phyloP scores from a whole-genome alignment of 495 filamentous ascomycete species.

The Penicillium diatomitis region DNA sequence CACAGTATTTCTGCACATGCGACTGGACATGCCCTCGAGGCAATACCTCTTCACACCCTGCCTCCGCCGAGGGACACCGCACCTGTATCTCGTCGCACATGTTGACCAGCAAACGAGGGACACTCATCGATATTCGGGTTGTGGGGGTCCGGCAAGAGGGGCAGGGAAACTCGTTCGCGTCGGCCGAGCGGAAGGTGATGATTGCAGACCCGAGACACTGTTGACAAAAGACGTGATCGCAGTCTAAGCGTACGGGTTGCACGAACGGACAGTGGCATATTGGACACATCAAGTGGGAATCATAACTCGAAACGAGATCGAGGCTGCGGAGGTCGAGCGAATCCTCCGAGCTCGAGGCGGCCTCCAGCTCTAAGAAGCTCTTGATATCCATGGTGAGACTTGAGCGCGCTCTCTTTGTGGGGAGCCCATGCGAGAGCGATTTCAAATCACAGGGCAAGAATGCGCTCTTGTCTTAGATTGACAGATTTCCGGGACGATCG shows the following conservation, averaged over 20 bases:
- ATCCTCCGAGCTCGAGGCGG: conserved; percentile 19
- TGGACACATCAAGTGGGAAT: conserved; percentile 73
- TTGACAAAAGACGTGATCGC: conserved; percentile 70
- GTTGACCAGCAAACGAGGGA: conserved; percentile 46
- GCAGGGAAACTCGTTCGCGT: conserved; percentile 34
- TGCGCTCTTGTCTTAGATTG: too few relatives aligned
- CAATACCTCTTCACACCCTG: conserved; percentile 55
- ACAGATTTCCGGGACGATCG: background rate
- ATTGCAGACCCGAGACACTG: conserved; percentile 58
- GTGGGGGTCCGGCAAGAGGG: conserved; percentile 38
- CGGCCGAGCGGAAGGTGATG: conserved; percentile 30
- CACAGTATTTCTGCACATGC: conserved; percentile 70
- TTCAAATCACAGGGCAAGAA: too few relatives aligned
- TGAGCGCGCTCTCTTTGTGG: too few relatives aligned
- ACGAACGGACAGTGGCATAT: conserved; percentile 74
- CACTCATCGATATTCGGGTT: conserved; percentile 26
- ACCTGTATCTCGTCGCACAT: conserved; percentile 72
- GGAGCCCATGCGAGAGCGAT: too few relatives aligned
- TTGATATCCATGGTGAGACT: conserved; percentile 22
- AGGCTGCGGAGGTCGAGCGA: conserved; percentile 57
- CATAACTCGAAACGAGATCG: conserved; percentile 59
- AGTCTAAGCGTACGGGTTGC: conserved; percentile 60
- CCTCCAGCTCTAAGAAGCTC: conserved; percentile 28
- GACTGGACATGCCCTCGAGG: conserved; percentile 59
- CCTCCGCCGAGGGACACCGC: conserved; percentile 53